Conservation (phyloP, 257 asterid genomes). For the Capsicum pubescens region DNA sequence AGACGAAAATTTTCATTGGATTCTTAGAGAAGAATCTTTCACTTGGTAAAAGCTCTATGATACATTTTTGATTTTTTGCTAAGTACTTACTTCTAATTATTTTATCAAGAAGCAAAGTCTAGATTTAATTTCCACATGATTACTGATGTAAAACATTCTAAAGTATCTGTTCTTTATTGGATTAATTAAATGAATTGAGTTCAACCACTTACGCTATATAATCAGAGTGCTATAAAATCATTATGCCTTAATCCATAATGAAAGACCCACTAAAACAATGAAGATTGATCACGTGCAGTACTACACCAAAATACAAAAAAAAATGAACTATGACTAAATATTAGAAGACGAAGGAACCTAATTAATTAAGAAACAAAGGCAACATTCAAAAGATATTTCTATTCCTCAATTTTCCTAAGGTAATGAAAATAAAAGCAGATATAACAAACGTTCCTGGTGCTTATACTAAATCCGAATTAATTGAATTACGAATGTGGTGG, state of each 20-base stretch:
- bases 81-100: constrained; percentile 1
- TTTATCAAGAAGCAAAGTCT: neutral
- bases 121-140: constrained; percentile 7
- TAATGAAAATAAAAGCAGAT: neutral
- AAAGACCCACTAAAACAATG: neutral
- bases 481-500: too few relatives aligned
- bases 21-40: constrained; percentile 10
- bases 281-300: neutral
- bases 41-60: constrained; percentile 18
- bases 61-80: neutral
- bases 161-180: neutral
- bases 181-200: neutral
- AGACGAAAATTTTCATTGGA: constrained; percentile 22
- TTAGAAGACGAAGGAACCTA: neutral
- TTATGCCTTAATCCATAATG: constrained; percentile 6
- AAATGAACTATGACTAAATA: neutral
- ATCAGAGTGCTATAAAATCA: neutral
- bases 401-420: neutral
- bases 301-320: neutral
- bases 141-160: constrained; percentile 5
- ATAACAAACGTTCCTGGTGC: neutral
- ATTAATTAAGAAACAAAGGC: neutral
- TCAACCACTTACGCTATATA: neutral
- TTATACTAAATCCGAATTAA: too few relatives aligned
- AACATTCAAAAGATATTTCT: neutral